Base-by-base conservation (phyloP, 805 yeast genomes). In the Ogataea ramenticola region DNA sequence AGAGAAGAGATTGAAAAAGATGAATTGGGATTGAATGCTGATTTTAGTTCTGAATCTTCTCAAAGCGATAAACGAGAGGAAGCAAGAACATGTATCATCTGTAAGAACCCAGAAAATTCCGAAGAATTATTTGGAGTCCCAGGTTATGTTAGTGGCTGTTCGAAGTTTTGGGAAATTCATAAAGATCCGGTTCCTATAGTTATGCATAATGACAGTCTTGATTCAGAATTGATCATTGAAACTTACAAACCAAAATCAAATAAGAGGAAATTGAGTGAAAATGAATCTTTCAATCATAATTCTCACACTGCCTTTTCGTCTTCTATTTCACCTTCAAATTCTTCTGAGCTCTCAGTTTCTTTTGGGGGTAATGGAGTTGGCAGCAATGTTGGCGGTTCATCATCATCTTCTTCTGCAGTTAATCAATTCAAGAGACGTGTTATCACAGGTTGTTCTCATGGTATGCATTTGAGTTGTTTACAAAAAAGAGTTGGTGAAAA, bases 71-170 rank as follows among this genome's bases (percentile, higher is more conserved):
- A 7, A 8, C n/a, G 34, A 15, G 16, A 31, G 3, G 57, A 56
- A 29, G 3, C 33, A 6, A 47, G 76, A 45, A 56, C 58, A 1
- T 81, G 87, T 63, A 78, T 81, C 3, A 50, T 78, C 20, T 82
- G 88, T 60, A 83, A 80, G 49, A 77, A 75, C 45, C 65, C 70
- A 1, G 76, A 72, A 39, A 65, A 67, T 20, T 41, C 50, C 12
- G 62, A 68, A 15, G 74, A 74, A 30, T 47, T 75, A 0, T 75
- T 83, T 58, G 86, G 86, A 11, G 58, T 79, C n/a, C 80, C 87
- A 1, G 37, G 24, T 5, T 34, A 34, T 17, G n/a, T 34, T 12
- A 19, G 26, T 20, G 5, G 15, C 8, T 19, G 24, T 10, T 17
- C 37, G 3, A 14, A 15, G 19, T 34, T 34, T 12, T n/a, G 37